Evolutionary conservation across 2,329 filamentous ascomycete genomes (phyloP).

Genomic region (Trematosphaeria pertusa): DNA sequence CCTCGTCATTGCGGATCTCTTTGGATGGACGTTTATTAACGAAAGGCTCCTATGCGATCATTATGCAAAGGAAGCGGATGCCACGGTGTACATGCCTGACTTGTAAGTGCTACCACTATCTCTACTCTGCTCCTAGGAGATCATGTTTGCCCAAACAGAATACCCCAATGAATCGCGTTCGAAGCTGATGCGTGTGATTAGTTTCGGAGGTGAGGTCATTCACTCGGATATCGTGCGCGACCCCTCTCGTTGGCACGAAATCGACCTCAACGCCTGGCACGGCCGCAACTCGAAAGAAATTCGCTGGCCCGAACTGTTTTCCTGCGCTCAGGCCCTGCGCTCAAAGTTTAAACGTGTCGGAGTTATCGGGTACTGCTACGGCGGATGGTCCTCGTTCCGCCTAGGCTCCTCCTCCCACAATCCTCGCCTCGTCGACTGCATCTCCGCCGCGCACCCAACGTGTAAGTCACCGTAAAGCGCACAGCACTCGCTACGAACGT

Average conservation of each 20-base stretch:
- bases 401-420: constrained; percentile 16
- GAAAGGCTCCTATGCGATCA: constrained; percentile 52
- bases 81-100: constrained; percentile 53
- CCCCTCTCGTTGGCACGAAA: constrained; percentile 12
- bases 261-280: constrained; percentile 49
- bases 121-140: no score
- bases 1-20: constrained; percentile 46
- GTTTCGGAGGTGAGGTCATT: constrained; percentile 27
- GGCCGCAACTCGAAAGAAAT: constrained; percentile 40
- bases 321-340: constrained; percentile 34
- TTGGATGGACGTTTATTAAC: constrained; percentile 54
- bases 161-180: no score
- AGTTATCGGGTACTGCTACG: constrained; percentile 55
- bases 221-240: constrained; percentile 9
- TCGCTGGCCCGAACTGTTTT: constrained; percentile 45
- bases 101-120: constrained; percentile 26
- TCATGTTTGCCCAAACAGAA: no score
- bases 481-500: no score
- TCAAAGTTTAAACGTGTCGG: constrained; percentile 42
- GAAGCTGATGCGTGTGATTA: no score
- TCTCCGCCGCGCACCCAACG: constrained; percentile 29
- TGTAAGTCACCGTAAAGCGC: no score
- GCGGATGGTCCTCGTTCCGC: constrained; percentile 40
- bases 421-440: constrained; percentile 25
- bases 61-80: constrained; percentile 51